Conservation (phyloP, 1,284 basidiomycete genomes). For the Thecaphora thlaspeos region DNA sequence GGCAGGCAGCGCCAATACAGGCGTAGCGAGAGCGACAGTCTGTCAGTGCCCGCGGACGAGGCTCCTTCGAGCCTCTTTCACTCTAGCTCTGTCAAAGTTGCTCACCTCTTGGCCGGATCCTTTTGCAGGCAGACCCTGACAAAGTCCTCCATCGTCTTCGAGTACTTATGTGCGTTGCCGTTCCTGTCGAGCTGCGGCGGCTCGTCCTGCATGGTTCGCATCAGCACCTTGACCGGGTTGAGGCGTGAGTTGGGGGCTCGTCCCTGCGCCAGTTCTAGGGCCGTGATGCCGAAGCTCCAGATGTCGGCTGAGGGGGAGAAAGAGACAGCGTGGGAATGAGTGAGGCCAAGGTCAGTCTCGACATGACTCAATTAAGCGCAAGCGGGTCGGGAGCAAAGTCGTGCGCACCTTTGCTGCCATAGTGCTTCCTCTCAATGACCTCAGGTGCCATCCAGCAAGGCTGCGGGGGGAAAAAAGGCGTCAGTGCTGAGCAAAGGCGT, state of each 20-base stretch:
- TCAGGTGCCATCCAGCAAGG: slow-evolving; percentile 95
- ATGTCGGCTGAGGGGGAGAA: slow-evolving; percentile 68
- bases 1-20: no score
- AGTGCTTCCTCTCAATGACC: slow-evolving; percentile 76
- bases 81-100: not conserved
- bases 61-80: no score
- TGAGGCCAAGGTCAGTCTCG: no score
- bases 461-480: not conserved
- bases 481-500: no score
- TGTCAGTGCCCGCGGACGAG: no score
- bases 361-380: no score
- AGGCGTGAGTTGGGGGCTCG: slow-evolving; percentile 77
- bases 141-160: slow-evolving; percentile 75
- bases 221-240: slow-evolving; percentile 70
- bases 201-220: slow-evolving; percentile 63
- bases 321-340: not conserved
- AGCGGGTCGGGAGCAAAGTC: not conserved
- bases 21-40: no score
- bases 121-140: slow-evolving; percentile 78
- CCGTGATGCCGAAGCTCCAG: slow-evolving; percentile 85
- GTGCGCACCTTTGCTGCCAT: slow-evolving; percentile 64
- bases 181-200: slow-evolving; percentile 71
- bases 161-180: slow-evolving; percentile 74
- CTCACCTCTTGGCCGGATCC: slow-evolving; percentile 71
- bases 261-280: slow-evolving; percentile 78